These are phyloP conservation scores for Boechera divaricarpa DNA, from an alignment of 345 rosid genomes.

Conservation along the genomic window DNA sequence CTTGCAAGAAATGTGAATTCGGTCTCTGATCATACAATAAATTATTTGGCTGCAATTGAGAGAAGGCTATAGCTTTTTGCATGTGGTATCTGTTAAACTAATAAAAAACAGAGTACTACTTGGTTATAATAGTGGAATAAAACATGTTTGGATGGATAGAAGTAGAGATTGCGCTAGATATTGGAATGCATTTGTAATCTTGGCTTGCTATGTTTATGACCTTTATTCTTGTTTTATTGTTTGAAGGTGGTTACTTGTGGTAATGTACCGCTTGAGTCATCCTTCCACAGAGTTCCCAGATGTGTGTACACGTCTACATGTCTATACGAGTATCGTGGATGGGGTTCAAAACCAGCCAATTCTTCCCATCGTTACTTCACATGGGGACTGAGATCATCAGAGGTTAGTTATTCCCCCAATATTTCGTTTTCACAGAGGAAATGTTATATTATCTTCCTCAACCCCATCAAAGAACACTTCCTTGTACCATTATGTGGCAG, in stretches of 20 bases:
- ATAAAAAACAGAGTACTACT: neutral
- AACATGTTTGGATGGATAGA: constrained; percentile 17
- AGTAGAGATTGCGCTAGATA: constrained; percentile 8
- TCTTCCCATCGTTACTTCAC: constrained; percentile 55
- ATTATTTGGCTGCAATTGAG: neutral
- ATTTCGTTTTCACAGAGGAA: constrained; percentile 1
- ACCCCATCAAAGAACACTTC: constrained; percentile 17
- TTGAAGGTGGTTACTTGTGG: constrained; percentile 96
- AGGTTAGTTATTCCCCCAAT: constrained; percentile 45
- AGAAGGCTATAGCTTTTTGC: neutral
- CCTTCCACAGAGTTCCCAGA: constrained; percentile 83
- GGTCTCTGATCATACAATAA: neutral
- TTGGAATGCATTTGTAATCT: constrained; percentile 21
- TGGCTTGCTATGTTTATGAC: constrained; percentile 25
- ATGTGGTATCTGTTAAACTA: neutral
- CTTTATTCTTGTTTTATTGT: constrained; percentile 27
- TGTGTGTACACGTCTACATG: constrained; percentile 94
- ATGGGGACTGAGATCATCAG: constrained; percentile 54
- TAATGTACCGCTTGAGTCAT: constrained; percentile 88
- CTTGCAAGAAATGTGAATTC: neutral
- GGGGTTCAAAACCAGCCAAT: constrained; percentile 83
- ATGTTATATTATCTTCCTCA: constrained; percentile 19
- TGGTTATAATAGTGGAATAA: constrained; percentile 17
- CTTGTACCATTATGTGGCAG: constrained; percentile 53
- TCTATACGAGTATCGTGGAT: constrained; percentile 82